phyloP scores from a whole-genome alignment of 805 yeast genomes.

The Wickerhamomyces canadensis region DNA sequence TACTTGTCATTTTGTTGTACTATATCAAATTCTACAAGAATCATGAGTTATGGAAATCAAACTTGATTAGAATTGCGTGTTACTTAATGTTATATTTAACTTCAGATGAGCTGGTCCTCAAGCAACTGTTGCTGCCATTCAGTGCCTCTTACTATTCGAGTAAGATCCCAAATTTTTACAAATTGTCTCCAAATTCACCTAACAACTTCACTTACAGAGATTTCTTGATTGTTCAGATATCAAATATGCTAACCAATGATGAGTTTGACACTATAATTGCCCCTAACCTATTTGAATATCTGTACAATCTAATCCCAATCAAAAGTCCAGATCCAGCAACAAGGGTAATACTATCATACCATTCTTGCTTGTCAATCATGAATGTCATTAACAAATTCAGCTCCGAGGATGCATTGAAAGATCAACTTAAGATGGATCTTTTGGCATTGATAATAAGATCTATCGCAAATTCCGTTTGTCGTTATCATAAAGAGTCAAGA shows the following conservation, averaged over 20 bases:
- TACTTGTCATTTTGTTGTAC: conserved; percentile 49
- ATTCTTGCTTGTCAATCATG: conserved; percentile 40
- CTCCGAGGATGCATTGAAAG: conserved; percentile 20
- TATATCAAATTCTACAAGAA: conserved; percentile 47
- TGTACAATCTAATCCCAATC: conserved; percentile 55
- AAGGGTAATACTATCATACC: conserved; percentile 39
- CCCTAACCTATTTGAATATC: conserved; percentile 49
- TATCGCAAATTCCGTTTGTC: conserved; percentile 45
- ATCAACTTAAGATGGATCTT: conserved; percentile 43
- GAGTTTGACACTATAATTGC: conserved; percentile 30
- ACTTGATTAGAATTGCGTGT: conserved; percentile 43
- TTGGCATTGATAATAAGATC: conserved; percentile 56
- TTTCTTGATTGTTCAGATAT: conserved; percentile 49
- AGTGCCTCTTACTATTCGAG: conserved; percentile 36
- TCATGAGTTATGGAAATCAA: conserved; percentile 30
- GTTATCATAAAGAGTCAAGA: conserved; percentile 46
- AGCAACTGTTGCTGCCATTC: conserved; percentile 41
- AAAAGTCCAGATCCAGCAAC: conserved; percentile 28
- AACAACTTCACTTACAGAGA: conserved; percentile 51
- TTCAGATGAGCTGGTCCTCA: conserved; percentile 32
- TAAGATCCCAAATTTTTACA: conserved; percentile 48
- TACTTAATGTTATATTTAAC: conserved; percentile 47
- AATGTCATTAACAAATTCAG: conserved; percentile 32
- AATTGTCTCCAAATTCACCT: conserved; percentile 33
- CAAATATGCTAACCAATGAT: conserved; percentile 35